Evolutionary conservation across 805 yeast species (phyloP).

Genomic region (Metschnikowia aberdeeniae): DNA sequence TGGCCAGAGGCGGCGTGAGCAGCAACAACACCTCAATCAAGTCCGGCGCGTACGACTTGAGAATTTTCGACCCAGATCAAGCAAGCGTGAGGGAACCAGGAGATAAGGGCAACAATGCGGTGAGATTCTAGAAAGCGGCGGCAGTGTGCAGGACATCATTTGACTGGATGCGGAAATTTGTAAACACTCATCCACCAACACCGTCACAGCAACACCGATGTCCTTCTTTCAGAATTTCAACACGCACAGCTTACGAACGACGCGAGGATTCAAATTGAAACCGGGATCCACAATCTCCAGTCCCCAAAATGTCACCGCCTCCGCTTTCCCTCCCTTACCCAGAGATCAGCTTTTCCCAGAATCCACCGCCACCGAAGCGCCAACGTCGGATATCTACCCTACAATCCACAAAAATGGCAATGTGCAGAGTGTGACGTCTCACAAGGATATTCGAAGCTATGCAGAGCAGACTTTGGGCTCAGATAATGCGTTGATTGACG

Average conservation of each 20-base stretch:
- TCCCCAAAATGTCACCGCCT: constrained; percentile 30
- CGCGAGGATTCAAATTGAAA: constrained; percentile 42
- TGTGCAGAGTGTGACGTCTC: constrained; percentile 43
- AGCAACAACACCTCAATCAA: constrained; percentile 3
- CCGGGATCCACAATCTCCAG: constrained; percentile 36
- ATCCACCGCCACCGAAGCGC: constrained; percentile 1
- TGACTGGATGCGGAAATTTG: constrained; percentile 13
- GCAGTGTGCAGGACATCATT: constrained; percentile 1
- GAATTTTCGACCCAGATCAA: not conserved
- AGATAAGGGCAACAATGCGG: not conserved
- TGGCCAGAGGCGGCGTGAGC: not conserved
- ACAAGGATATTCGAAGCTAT: constrained; percentile 74
- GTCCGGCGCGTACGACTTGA: constrained; percentile 1
- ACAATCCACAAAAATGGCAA: constrained; percentile 24
- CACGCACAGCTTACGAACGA: constrained; percentile 39
- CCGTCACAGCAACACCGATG: constrained; percentile 18
- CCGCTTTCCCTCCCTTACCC: constrained; percentile 31
- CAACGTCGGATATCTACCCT: constrained; percentile 19
- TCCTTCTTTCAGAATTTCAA: constrained; percentile 43
- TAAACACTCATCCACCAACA: constrained; percentile 13
- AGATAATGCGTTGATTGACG: constrained; percentile 84
- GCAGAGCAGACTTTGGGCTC: constrained; percentile 96
- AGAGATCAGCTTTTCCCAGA: constrained; percentile 10
- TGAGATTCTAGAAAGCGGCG: no score
- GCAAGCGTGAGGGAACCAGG: no score